These are phyloP conservation scores for Penicillium mononematosum DNA, from an alignment of 495 filamentous ascomycete species.

Conservation along the genomic window DNA sequence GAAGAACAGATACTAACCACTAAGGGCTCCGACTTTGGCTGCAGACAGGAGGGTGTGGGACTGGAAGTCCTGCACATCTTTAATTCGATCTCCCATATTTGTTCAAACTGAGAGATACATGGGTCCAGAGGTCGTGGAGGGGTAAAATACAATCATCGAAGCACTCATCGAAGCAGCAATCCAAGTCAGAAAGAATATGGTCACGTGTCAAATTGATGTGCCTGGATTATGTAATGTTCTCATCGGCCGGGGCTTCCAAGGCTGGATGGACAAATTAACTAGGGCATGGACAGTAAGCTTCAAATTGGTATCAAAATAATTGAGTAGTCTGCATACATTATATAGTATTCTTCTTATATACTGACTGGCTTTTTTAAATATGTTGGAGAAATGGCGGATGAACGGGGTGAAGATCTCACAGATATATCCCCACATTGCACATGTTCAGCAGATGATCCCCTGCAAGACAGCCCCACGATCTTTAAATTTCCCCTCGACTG, in stretches of 20 bases:
- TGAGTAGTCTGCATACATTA: background rate
- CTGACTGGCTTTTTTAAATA: background rate
- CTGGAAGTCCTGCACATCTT: constrained; percentile 16
- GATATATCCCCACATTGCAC: background rate
- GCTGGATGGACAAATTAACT: background rate
- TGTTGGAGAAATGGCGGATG: background rate
- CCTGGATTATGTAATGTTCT: background rate
- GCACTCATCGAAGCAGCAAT: constrained; percentile 9
- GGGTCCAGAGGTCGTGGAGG: constrained; percentile 4
- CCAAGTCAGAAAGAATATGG: constrained; percentile 1
- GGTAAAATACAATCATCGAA: constrained; percentile 2
- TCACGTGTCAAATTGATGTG: background rate
- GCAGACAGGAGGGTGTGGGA: constrained; percentile 37
- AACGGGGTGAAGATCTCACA: background rate
- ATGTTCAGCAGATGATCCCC: background rate
- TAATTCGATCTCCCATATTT: constrained; percentile 34
- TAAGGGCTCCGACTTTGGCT: constrained; percentile 52
- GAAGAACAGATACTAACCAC: constrained; percentile 43
- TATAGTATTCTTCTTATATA: background rate
- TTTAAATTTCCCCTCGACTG: background rate
- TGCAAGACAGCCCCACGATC: background rate
- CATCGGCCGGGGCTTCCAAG: background rate
- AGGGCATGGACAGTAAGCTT: background rate
- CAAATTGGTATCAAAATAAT: background rate
- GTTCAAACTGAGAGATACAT: constrained; percentile 13